A percentile compares a stretch with the other conserved stretches of the same genome.
Conservation (phyloP, 2,329 filamentous ascomycete genomes). For the Chrysoporthe austroafricana region DNA sequence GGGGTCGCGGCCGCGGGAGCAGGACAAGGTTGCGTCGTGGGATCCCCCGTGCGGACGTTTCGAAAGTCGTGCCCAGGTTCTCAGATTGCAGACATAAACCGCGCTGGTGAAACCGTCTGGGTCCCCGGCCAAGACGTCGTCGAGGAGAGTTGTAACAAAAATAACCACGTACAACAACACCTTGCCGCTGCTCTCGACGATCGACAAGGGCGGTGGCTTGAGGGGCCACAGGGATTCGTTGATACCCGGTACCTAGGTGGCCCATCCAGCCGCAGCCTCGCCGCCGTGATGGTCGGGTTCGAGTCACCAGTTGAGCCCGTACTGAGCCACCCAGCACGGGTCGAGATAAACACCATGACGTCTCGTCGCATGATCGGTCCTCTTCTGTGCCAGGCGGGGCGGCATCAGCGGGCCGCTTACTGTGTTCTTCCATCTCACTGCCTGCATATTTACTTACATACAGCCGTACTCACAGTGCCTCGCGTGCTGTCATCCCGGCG, state of each 20-base stretch:
- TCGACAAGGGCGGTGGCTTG: too few species aligned
- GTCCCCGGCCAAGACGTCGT: conserved; percentile 1
- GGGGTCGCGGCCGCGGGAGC: conserved; percentile 5
- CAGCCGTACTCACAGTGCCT: too few species aligned
- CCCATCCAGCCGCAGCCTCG: neutral
- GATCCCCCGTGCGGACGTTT: neutral
- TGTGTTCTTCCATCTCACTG: conserved; percentile 2
- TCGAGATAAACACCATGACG: neutral
- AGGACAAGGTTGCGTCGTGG: neutral
- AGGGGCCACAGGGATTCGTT: too few species aligned
- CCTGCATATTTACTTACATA: neutral
- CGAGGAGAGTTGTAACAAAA: neutral
- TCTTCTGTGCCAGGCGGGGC: neutral
- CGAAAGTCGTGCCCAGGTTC: neutral
- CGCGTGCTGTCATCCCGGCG: neutral
- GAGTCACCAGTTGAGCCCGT: neutral
- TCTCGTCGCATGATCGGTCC: conserved; percentile 1
- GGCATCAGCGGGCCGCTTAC: neutral
- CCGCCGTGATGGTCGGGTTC: neutral
- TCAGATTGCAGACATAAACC: neutral
- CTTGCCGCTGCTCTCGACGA: too few species aligned
- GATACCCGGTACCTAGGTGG: neutral
- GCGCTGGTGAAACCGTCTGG: conserved; percentile 1
- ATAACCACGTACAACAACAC: neutral
- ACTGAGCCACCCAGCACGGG: neutral